Base-by-base conservation (phyloP, 768 basidiomycete genomes). In the Coprinopsis strossmayeri region DNA sequence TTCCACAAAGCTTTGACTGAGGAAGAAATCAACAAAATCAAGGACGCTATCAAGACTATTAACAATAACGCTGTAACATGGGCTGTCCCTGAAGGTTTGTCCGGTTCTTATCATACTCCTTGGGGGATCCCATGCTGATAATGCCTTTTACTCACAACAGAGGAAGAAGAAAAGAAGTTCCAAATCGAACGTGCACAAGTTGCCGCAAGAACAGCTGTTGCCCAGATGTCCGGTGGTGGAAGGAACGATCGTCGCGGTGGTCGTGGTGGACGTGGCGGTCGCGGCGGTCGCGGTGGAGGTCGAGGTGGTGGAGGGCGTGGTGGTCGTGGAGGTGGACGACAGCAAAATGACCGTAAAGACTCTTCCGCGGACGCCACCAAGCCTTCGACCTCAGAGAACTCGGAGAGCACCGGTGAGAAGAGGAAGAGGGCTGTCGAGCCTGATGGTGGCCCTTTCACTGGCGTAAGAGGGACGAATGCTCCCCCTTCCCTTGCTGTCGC, bases 371-470 rank as follows among this genome's bases (percentile, higher is more conserved):
- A n/a, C n/a, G n/a, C n/a, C n/a, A n/a, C n/a, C n/a, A n/a, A n/a
- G n/a, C n/a, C n/a, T n/a, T n/a, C n/a, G n/a, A n/a, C n/a, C n/a
- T n/a, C n/a, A n/a, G 74, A 69, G 5, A 79, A 78, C 34, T 69
- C 69, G 2, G 48, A 51, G 50, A 62, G n/a, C n/a, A n/a, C 68
- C 1, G 86, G 85, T 24, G 84, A 84, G 54, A 91, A 91, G 69
- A 71, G 87, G 51, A 91, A 89, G 62, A 77, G 85, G 32, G 81
- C 74, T 1, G 71, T 86, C 0, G 87, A 89, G 59, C 87, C 86
- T 1, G 87, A 89, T 57, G 87, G 87, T 55, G 87, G 83, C 0
- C 78, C 81, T 2, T 78, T 83, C 55, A 71, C 74, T 23, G 87
- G 87, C 9, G 62, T 80, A 10, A 75, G 87, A 20, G 87, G 87